Percentiles rank a stretch among this genome's conserved stretches.
phyloP scores from a whole-genome alignment of 2,329 filamentous ascomycete species.

The Calonectria hongkongensis region DNA sequence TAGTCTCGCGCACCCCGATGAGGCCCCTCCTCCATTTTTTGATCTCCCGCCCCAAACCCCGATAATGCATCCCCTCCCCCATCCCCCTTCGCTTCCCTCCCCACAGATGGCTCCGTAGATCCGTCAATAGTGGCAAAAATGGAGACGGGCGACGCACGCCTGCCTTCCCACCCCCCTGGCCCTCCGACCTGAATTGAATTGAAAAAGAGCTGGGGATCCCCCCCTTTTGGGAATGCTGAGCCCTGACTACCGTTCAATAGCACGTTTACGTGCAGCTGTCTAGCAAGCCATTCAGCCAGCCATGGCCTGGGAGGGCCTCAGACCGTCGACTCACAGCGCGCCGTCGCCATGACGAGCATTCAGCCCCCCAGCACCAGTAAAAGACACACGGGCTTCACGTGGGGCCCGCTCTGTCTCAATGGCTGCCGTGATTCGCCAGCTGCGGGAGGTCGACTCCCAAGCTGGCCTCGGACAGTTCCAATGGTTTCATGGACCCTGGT shows the following conservation, averaged over 20 bases:
- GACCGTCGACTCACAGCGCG: constrained; percentile 26
- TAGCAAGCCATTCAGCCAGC: constrained; percentile 33
- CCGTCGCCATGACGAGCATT: not conserved
- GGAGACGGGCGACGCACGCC: not conserved
- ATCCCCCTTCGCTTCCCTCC: too few relatives aligned
- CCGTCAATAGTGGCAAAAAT: constrained; percentile 14
- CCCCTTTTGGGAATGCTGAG: constrained; percentile 2
- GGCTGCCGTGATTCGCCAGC: constrained; percentile 47
- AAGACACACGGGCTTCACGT: constrained; percentile 43
- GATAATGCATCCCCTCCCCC: not conserved
- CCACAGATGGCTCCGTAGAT: constrained; percentile 16
- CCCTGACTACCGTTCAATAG: constrained; percentile 18
- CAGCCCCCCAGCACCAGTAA: constrained; percentile 43
- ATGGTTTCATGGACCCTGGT: constrained; percentile 36
- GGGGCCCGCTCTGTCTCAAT: constrained; percentile 42
- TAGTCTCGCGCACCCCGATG: not conserved
- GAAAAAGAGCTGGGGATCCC: not conserved
- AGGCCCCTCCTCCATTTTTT: not conserved
- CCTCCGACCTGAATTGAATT: not conserved
- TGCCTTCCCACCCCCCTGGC: not conserved
- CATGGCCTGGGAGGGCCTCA: not conserved
- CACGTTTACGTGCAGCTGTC: constrained; percentile 24
- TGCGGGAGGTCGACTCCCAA: not conserved
- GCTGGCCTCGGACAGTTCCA: constrained; percentile 7
- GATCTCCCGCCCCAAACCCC: not conserved